Conservation (phyloP, 2,329 filamentous ascomycete genomes). For the Fusarium tricinctum region DNA sequence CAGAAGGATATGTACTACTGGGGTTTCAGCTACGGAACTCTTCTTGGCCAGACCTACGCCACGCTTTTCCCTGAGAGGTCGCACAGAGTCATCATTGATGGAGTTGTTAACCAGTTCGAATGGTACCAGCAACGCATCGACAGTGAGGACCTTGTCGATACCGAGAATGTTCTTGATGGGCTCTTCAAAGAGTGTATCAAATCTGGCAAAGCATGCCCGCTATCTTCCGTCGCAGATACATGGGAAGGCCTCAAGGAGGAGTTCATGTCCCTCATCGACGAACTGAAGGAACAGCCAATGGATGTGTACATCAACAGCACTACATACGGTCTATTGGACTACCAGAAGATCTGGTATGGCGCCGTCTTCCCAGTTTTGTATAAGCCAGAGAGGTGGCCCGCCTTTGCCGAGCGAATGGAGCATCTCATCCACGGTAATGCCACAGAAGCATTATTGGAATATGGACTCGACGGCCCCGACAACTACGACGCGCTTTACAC, state of each 20-base stretch:
- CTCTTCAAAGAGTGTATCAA: constrained; percentile 56
- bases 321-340: constrained; percentile 57
- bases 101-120: constrained; percentile 53
- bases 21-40: constrained; percentile 60
- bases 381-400: constrained; percentile 55
- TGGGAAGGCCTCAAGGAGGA: constrained; percentile 53
- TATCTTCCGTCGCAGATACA: constrained; percentile 56
- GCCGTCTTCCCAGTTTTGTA: constrained; percentile 59
- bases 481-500: constrained; percentile 48
- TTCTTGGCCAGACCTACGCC: constrained; percentile 59
- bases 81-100: constrained; percentile 55
- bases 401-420: constrained; percentile 54
- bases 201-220: constrained; percentile 62
- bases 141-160: constrained; percentile 49
- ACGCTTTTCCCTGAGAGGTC: constrained; percentile 55
- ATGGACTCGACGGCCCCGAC: constrained; percentile 43
- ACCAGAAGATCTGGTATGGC: constrained; percentile 53
- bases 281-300: constrained; percentile 57
- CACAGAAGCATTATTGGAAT: constrained; percentile 56
- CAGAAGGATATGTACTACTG: constrained; percentile 55
- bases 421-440: constrained; percentile 58
- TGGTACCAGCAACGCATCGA: constrained; percentile 52
- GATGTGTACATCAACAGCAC: constrained; percentile 60
- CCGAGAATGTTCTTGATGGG: constrained; percentile 51
- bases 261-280: constrained; percentile 52